Base-by-base conservation (phyloP, 2,329 filamentous ascomycete species). In the Verticillium isaacii region DNA sequence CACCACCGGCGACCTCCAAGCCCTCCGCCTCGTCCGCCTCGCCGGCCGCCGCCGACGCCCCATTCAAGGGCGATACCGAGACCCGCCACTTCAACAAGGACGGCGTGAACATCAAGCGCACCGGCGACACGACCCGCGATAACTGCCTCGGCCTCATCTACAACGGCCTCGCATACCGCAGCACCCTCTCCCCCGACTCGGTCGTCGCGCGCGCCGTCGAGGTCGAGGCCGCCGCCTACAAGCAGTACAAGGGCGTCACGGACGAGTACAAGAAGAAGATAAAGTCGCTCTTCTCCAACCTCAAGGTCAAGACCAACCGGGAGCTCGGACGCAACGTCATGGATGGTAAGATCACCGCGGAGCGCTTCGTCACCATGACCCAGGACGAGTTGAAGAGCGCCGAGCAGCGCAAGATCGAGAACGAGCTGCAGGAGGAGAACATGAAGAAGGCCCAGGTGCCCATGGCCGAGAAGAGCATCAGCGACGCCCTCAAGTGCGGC, bases 381-480 rank as follows among this genome's bases (percentile, higher is more conserved):
- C 88, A 91, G 69, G 91, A 97, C 61, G 94, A 98, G 75, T 86
- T 99, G 73, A 96, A 96, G 80, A 95, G 91, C 57, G 89, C 88
- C 58, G 88, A 95, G 75, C 90, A 91, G 76, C 87, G 88, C 64
- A 87, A 86, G 69, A 85, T 89, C 71, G 93, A 97, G 68, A 80
- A 85, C 68, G 87, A 87, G 74, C 83, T 97, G 58, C 84, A 93
- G 73, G 87, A 91, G 77, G 92, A 97, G 78, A 99, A 99, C 77
- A 93, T 98, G 91, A 93, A 93, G 80, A 92, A 94, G 77, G 92
- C 95, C 1, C 96, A 98, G 88, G 93, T 96, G 12, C 91, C 94
- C 62, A 90, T 93, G 82, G 90, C 88, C 19, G 90, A 97, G 78
- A 95, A 93, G 83, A 93, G 90, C 73, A 92, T 97, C 78, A 93